Evolutionary conservation across 768 basidiomycete genomes (phyloP).

Genomic region (Thelephora ganbajun): DNA sequence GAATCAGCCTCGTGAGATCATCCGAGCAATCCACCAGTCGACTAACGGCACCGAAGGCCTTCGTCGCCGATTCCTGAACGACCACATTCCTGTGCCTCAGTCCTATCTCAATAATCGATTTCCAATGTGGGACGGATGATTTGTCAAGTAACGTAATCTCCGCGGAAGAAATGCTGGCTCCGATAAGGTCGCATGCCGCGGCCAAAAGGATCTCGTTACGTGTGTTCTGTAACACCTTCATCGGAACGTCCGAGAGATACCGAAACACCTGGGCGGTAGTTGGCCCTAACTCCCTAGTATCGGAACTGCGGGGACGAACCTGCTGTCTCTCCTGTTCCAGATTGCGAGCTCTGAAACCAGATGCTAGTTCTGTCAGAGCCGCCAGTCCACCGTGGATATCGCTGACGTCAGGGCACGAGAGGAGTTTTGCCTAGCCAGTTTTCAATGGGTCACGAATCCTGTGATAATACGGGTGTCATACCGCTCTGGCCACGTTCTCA

Average conservation of each 20-base stretch:
- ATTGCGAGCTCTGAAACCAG: constrained; percentile 25
- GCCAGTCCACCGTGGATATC: constrained; percentile 78
- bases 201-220: constrained; percentile 60
- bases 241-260: constrained; percentile 40
- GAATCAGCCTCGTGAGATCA: constrained; percentile 59
- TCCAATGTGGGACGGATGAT: constrained; percentile 47
- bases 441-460: neutral
- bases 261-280: constrained; percentile 42
- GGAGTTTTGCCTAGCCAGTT: constrained; percentile 31
- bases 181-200: constrained; percentile 61
- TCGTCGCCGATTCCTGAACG: constrained; percentile 70
- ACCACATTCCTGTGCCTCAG: constrained; percentile 47
- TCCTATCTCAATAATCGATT: constrained; percentile 51
- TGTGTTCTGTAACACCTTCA: constrained; percentile 43
- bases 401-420: constrained; percentile 48
- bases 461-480: constrained; percentile 16
- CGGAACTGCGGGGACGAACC: constrained; percentile 13
- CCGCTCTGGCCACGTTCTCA: constrained; percentile 33
- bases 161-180: constrained; percentile 41
- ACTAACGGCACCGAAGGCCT: constrained; percentile 57
- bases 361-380: constrained; percentile 58
- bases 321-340: constrained; percentile 18
- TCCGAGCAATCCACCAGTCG: constrained; percentile 47
- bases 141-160: constrained; percentile 30
- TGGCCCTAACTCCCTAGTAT: neutral